phyloP scores from a whole-genome alignment of 768 basidiomycete species.

The Termitomyces sp. region DNA sequence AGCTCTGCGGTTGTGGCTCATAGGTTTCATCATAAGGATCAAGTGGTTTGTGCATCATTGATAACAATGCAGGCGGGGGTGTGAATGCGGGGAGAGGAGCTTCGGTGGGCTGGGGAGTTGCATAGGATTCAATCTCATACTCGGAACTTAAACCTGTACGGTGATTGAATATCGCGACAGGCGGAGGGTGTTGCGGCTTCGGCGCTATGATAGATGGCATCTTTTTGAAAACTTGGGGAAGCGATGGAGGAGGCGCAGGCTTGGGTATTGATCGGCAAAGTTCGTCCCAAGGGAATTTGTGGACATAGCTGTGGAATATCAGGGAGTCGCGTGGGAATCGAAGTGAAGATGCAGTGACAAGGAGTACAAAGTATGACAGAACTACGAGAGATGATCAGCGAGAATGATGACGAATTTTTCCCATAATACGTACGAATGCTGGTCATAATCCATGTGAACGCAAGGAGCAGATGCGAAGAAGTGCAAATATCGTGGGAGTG shows the following conservation, averaged over 20 bases:
- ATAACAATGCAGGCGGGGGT: conserved; percentile 6
- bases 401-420: background rate
- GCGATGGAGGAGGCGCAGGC: conserved; percentile 16
- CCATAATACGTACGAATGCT: conserved; percentile 28
- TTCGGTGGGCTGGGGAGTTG: conserved; percentile 19
- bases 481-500: conserved; percentile 30
- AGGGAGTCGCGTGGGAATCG: conserved; percentile 36
- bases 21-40: conserved; percentile 1
- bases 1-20: conserved; percentile 8
- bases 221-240: conserved; percentile 30
- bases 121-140: conserved; percentile 45
- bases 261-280: conserved; percentile 14
- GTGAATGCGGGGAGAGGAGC: conserved; percentile 16
- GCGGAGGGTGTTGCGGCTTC: conserved; percentile 32
- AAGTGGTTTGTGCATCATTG: conserved; percentile 6
- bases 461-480: conserved; percentile 50
- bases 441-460: conserved; percentile 38
- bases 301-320: conserved; percentile 48
- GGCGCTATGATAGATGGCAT: conserved; percentile 38
- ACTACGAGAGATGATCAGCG: conserved; percentile 30
- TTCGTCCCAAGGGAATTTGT: conserved; percentile 34
- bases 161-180: conserved; percentile 28
- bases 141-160: conserved; percentile 33
- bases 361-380: conserved; percentile 46
- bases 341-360: conserved; percentile 39